Base-by-base conservation (phyloP, 2,329 filamentous ascomycete species). In the Fusarium stilboides region DNA sequence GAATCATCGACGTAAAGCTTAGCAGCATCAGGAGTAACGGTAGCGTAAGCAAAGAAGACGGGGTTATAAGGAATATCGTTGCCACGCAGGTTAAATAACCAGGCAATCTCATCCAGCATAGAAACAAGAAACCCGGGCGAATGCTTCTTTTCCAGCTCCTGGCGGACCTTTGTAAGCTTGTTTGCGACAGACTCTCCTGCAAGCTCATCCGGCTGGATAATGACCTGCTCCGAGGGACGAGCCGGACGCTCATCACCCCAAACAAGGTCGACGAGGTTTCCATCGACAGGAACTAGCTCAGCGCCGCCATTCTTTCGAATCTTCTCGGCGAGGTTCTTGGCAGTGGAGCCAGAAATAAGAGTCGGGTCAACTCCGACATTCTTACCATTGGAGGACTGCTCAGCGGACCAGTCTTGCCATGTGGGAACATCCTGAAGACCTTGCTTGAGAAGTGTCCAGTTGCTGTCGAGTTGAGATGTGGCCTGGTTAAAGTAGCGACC, bases 401-500 rank as follows among this genome's bases (percentile, higher is more conserved):
- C 92, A 34, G 92, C 91, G 17, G 90, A 89, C 96, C 96, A 99
- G 80, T 98, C 96, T 78, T 98, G 94, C 93, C 96, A 99, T 1
- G 95, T 98, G 2, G 94, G 95, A 12, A 98, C 94, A 79, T 97
- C 94, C 77, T 96, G 93, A 47, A 97, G 85, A 8, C 96, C 96
- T 76, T 97, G 94, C 83, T 98, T 99, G 65, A 99, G 84, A 40
- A 99, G 85, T 50, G 88, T 84, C 96, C 96, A 99, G 80, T 98
- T 98, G 75, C 81, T 83, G 79, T 98, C 96, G 31, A 99, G 88
- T 80, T 99, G 94, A 75, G 94, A 93, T 66, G 90, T 85, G 26
- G 96, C 96, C 80, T 99, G 96, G 82, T 97, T 98, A 86, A 98
- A 99, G 81, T 99, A 99, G 70, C 96, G 91, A 31, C 96, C 96